Percentiles rank a stretch among this genome's conserved stretches.
These are phyloP conservation scores for Kalmanozyma brasiliensis DNA, from an alignment of 1,284 basidiomycete genomes.

Conservation along the genomic window DNA sequence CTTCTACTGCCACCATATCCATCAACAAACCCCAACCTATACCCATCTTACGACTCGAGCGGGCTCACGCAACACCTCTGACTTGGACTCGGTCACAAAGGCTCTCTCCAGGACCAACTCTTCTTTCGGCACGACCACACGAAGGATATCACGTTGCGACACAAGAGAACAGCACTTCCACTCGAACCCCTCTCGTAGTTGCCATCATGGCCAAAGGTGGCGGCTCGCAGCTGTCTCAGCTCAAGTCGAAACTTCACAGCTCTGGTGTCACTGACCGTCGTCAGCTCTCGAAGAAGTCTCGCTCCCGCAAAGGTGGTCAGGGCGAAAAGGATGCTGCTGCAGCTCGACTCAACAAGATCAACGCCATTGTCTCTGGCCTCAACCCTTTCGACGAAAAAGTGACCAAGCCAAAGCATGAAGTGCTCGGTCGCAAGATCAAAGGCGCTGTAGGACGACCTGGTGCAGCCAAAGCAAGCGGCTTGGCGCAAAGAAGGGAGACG, in stretches of 20 bases:
- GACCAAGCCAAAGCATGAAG: slow-evolving; percentile 81
- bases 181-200: not conserved
- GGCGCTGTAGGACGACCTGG: slow-evolving; percentile 85
- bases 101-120: too few species aligned
- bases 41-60: too few species aligned
- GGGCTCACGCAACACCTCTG: too few species aligned
- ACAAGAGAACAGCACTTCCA: too few species aligned
- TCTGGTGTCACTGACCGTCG: slow-evolving; percentile 61
- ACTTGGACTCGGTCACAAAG: too few species aligned
- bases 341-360: slow-evolving; percentile 73
- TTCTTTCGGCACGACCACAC: too few species aligned
- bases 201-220: slow-evolving; percentile 57
- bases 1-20: slow-evolving; percentile 6
- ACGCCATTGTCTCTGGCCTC: slow-evolving; percentile 83
- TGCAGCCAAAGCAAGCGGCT: slow-evolving; percentile 84
- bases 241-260: slow-evolving; percentile 58
- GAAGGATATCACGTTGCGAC: too few species aligned
- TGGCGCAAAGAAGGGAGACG: slow-evolving; percentile 79
- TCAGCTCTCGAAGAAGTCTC: slow-evolving; percentile 53
- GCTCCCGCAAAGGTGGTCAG: slow-evolving; percentile 71
- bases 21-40: slow-evolving; percentile 18
- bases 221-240: slow-evolving; percentile 67
- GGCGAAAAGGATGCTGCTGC: slow-evolving; percentile 67
- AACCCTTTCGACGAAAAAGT: slow-evolving; percentile 83
- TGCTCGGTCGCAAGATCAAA: slow-evolving; percentile 85